These are phyloP conservation scores for Crithidia expoeki DNA, from an alignment of 208 protist genomes.

Conservation along the genomic window DNA sequence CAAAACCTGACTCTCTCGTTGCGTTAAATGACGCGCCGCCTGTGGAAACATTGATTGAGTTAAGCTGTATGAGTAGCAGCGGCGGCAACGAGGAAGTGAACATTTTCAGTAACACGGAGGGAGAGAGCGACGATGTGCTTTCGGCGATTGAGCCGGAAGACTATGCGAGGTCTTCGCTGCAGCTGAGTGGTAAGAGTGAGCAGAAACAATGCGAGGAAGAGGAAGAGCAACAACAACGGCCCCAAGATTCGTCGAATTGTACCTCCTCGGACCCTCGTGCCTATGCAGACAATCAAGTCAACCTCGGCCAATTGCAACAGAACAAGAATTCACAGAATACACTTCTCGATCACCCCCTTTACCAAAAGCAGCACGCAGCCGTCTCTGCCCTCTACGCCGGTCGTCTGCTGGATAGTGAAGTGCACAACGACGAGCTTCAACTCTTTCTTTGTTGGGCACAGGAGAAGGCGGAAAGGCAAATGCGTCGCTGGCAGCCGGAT, in stretches of 20 bases:
- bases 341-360: conserved; percentile 14
- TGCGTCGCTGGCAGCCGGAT: background rate
- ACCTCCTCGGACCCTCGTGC: background rate
- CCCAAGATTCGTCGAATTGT: no score
- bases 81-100: background rate
- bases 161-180: background rate
- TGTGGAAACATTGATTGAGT: conserved; percentile 28
- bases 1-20: no score
- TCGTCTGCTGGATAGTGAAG: conserved; percentile 19
- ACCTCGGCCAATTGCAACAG: background rate
- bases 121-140: background rate
- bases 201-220: background rate
- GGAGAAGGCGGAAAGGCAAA: conserved; percentile 18
- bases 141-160: background rate
- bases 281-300: background rate
- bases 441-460: conserved; percentile 35
- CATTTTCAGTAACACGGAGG: background rate
- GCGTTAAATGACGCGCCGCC: background rate
- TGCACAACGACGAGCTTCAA: conserved; percentile 23
- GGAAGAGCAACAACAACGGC: background rate
- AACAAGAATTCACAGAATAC: background rate
- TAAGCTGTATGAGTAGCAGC: conserved; percentile 10
- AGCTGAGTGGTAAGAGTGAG: background rate
- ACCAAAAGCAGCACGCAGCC: conserved; percentile 17
- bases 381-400: conserved; percentile 20